Conservation (phyloP, 768 basidiomycete species). For the Leccinum truebloodii region DNA sequence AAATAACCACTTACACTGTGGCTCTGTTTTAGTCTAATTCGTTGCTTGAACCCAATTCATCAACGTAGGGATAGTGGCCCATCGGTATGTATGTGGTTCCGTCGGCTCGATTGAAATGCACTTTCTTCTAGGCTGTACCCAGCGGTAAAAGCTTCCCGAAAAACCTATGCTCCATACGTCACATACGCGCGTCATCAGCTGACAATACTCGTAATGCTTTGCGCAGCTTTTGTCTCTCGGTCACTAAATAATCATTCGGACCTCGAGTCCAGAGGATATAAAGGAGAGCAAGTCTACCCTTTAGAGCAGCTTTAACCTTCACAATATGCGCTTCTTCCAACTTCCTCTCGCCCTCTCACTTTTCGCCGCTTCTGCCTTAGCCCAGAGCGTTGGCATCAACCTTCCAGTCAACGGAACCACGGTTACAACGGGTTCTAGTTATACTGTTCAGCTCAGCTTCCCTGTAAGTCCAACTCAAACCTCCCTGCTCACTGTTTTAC, state of each 20-base stretch:
- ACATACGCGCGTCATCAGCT: not conserved
- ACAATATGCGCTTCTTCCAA: not conserved
- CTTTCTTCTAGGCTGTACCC: not conserved
- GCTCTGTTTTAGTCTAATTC: not conserved
- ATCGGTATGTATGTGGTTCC: not conserved
- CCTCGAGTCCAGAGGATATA: not conserved
- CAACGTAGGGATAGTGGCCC: not conserved
- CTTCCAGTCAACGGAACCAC: not conserved
- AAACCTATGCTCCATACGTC: not conserved
- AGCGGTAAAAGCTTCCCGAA: not conserved
- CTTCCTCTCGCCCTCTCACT: not conserved
- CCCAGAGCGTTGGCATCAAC: not conserved
- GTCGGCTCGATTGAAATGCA: not conserved
- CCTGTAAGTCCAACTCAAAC: not conserved
- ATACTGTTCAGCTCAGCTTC: not conserved
- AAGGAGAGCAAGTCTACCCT: not conserved
- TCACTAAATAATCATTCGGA: not conserved
- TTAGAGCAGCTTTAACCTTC: not conserved
- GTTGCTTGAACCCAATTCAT: not conserved
- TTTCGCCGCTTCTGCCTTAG: not conserved
- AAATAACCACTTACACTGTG: too few species aligned
- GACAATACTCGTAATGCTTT: not conserved
- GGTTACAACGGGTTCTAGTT: not conserved
- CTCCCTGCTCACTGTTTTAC: not conserved
- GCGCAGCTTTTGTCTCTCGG: not conserved